A percentile compares a stretch with the other conserved stretches of the same genome.
Conservation (phyloP, 257 asterid genomes). For the Osmanthus fragrans region DNA sequence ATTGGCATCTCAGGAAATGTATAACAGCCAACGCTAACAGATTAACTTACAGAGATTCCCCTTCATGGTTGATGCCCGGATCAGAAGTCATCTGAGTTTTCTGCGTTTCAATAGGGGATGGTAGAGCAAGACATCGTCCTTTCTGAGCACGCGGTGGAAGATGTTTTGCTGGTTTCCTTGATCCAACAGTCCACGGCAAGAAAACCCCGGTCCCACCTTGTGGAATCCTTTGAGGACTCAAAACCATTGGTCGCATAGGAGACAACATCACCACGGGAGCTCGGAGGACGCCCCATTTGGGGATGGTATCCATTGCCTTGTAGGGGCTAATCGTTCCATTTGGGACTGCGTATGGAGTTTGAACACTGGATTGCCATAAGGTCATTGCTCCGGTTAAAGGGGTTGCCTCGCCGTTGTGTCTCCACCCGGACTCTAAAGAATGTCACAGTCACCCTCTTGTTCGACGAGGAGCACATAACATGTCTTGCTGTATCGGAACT, state of each 20-base stretch:
- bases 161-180: slow-evolving; percentile 70
- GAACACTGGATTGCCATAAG: slow-evolving; percentile 74
- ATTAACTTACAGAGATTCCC: slow-evolving; percentile 28
- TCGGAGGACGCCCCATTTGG: slow-evolving; percentile 74
- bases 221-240: slow-evolving; percentile 56
- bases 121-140: slow-evolving; percentile 61
- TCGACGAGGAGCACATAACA: slow-evolving; percentile 83
- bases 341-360: slow-evolving; percentile 45
- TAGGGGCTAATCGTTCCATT: slow-evolving; percentile 33
- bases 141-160: slow-evolving; percentile 94
- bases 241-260: slow-evolving; percentile 56
- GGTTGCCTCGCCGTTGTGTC: slow-evolving; percentile 35
- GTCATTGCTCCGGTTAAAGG: slow-evolving; percentile 54
- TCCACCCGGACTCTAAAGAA: slow-evolving; percentile 73
- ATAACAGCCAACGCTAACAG: slow-evolving; percentile 23
- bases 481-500: slow-evolving; percentile 92
- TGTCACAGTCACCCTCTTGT: slow-evolving; percentile 81
- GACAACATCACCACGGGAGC: slow-evolving; percentile 74
- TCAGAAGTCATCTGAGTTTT: slow-evolving; percentile 41
- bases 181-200: slow-evolving; percentile 73
- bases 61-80: slow-evolving; percentile 34
- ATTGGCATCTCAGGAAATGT: slow-evolving; percentile 28
- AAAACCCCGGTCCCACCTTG: slow-evolving; percentile 94
- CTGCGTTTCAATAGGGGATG: slow-evolving; percentile 47
- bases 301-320: slow-evolving; percentile 47